Conservation (phyloP, 2,329 filamentous ascomycete genomes). For the Gliomastix tumulicola region DNA sequence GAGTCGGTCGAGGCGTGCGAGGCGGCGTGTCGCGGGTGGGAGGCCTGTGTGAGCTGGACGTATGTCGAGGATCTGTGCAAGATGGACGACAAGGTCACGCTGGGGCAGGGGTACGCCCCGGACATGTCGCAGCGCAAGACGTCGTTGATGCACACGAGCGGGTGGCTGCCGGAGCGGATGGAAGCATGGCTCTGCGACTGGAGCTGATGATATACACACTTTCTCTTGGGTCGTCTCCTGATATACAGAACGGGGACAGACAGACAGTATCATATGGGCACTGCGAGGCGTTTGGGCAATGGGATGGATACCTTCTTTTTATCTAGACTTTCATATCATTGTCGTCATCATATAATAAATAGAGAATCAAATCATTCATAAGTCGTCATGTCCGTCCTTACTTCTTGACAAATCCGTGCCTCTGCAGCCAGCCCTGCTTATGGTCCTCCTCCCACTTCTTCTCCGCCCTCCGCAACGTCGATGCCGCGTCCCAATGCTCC, state of each 20-base stretch:
- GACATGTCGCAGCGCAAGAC: constrained; percentile 14
- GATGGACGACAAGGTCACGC: constrained; percentile 14
- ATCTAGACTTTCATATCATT: too few relatives aligned
- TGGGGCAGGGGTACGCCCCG: constrained; percentile 13
- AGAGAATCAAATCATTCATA: too few relatives aligned
- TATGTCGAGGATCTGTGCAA: constrained; percentile 15
- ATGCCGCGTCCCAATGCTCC: constrained; percentile 21
- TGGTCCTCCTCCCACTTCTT: constrained; percentile 23
- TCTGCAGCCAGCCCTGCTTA: constrained; percentile 17
- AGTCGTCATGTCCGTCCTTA: too few relatives aligned
- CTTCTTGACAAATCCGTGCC: too few relatives aligned
- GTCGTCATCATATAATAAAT: too few relatives aligned
- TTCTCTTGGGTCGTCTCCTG: too few relatives aligned
- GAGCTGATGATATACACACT: too few relatives aligned
- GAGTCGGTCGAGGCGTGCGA: constrained; percentile 12
- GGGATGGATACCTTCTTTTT: too few relatives aligned
- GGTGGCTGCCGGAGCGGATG: constrained; percentile 13
- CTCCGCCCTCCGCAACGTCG: constrained; percentile 22
- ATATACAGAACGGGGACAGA: too few relatives aligned
- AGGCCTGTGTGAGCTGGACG: constrained; percentile 11
- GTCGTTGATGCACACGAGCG: constrained; percentile 13
- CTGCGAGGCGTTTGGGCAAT: too few relatives aligned
- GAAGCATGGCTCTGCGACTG: constrained; percentile 10
- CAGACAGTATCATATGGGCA: too few relatives aligned
- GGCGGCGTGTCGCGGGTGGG: constrained; percentile 12